These are phyloP conservation scores for Aspergillus neotritici DNA, from an alignment of 2,329 filamentous ascomycete genomes.

Conservation along the genomic window DNA sequence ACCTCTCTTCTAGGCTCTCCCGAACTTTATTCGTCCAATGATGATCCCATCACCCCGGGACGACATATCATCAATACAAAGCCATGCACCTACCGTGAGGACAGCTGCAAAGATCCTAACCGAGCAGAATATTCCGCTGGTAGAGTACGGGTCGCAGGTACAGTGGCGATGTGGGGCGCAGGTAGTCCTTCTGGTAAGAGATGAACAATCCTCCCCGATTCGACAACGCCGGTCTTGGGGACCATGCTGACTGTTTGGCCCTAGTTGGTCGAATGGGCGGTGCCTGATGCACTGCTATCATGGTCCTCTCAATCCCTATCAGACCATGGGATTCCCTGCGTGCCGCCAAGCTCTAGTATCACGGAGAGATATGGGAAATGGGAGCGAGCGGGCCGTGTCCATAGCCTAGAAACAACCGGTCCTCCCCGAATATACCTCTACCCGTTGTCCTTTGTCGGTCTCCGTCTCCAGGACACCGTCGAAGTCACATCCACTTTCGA, in stretches of 20 bases:
- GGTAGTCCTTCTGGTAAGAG: constrained; percentile 6
- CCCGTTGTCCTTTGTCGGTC: constrained; percentile 7
- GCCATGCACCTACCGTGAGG: too few relatives aligned
- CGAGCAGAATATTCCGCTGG: constrained; percentile 4
- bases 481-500: constrained; percentile 10
- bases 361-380: constrained; percentile 6
- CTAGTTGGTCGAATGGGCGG: constrained; percentile 9
- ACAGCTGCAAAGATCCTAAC: constrained; percentile 6
- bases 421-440: constrained; percentile 4
- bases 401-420: neutral
- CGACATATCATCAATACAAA: too few relatives aligned
- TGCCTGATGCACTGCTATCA: constrained; percentile 6
- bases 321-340: constrained; percentile 1
- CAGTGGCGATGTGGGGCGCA: constrained; percentile 2
- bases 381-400: constrained; percentile 4
- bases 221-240: too few relatives aligned
- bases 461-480: constrained; percentile 10
- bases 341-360: neutral
- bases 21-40: too few relatives aligned
- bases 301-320: constrained; percentile 5
- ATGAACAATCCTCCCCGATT: neutral
- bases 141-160: constrained; percentile 9
- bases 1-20: too few relatives aligned
- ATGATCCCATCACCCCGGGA: too few relatives aligned
- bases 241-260: too few relatives aligned